Conservation (phyloP, 176 grass and related monocot species). For the Triticum dicoccoides region DNA sequence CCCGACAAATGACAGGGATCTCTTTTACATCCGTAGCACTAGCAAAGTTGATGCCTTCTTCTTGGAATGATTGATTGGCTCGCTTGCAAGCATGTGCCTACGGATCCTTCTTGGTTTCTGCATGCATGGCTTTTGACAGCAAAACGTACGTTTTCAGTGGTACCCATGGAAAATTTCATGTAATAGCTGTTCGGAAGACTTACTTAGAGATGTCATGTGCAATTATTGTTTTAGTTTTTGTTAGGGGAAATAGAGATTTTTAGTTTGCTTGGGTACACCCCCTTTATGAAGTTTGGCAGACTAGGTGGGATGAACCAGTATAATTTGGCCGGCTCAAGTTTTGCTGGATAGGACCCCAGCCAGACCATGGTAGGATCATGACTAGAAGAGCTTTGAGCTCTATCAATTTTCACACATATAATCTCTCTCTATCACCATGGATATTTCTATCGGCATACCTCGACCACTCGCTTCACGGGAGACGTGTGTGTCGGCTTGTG, state of each 20-base stretch:
- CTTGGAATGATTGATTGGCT: not conserved
- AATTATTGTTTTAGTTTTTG: not conserved
- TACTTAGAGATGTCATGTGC: not conserved
- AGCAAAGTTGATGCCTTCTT: not conserved
- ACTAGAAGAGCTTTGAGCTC: not conserved
- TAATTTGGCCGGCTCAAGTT: not conserved
- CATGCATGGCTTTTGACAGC: not conserved
- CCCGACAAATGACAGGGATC: constrained; percentile 5
- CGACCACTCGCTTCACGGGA: no score
- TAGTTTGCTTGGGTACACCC: not conserved
- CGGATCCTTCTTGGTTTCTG: not conserved
- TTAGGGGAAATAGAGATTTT: not conserved
- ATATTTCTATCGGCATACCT: no score
- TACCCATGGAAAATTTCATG: not conserved
- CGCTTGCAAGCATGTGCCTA: constrained; percentile 7
- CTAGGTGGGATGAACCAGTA: no score
- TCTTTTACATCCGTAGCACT: not conserved
- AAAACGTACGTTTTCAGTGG: not conserved
- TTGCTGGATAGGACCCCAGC: not conserved
- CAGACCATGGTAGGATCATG: not conserved
- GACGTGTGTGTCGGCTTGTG: no score
- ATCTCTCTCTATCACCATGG: not conserved
- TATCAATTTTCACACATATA: not conserved
- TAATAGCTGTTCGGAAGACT: not conserved
- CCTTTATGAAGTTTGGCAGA: no score